Evolutionary conservation across 2,329 filamentous ascomycete species (phyloP).

Genomic region (Colletotrichum scovillei): DNA sequence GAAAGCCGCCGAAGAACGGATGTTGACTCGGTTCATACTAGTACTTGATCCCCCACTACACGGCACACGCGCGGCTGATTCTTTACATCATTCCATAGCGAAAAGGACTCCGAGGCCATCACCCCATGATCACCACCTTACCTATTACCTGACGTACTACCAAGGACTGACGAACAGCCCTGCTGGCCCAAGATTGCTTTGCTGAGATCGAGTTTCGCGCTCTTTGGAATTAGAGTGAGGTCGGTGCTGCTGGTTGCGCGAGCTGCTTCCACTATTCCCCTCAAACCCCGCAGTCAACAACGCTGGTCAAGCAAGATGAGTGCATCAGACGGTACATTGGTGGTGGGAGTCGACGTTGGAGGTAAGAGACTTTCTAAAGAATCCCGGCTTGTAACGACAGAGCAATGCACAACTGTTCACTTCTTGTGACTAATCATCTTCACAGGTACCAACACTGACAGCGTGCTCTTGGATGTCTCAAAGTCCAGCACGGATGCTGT

Average conservation of each 20-base stretch:
- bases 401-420: too few species aligned
- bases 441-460: constrained; percentile 64
- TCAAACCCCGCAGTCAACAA: neutral
- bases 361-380: constrained; percentile 7
- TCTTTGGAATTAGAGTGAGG: neutral
- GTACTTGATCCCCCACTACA: constrained; percentile 15
- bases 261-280: neutral
- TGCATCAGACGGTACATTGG: constrained; percentile 27
- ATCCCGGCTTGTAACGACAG: neutral
- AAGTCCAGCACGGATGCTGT: constrained; percentile 29
- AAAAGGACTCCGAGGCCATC: constrained; percentile 4
- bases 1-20: constrained; percentile 28
- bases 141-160: too few species aligned
- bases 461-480: constrained; percentile 57
- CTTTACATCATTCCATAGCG: neutral
- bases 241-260: neutral
- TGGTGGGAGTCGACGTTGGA: constrained; percentile 36
- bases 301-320: constrained; percentile 8
- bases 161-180: neutral
- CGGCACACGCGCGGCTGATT: neutral
- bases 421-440: neutral
- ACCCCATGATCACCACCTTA: neutral
- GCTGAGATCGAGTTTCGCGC: neutral
- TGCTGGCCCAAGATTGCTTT: neutral
- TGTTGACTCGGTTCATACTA: constrained; percentile 3